A percentile compares a stretch with the other conserved stretches of the same genome.
Conservation (phyloP, 495 filamentous ascomycete genomes). For the Xylaria longipes region DNA sequence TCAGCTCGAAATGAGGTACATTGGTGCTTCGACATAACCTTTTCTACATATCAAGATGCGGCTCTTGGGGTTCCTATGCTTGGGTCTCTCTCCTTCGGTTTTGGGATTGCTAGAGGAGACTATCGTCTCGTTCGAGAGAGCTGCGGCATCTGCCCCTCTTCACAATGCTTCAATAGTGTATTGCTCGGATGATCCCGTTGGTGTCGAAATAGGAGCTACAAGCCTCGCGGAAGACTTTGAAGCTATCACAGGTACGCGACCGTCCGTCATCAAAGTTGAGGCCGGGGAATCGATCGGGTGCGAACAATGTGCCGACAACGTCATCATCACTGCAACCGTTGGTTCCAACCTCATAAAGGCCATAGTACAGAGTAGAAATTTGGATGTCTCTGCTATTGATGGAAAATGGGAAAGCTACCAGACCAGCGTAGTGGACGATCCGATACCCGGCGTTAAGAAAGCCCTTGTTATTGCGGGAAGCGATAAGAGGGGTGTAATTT, state of each 20-base stretch:
- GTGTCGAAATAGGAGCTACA: slow-evolving; percentile 62
- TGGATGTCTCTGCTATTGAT: slow-evolving; percentile 54
- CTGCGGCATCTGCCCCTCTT: slow-evolving; percentile 32
- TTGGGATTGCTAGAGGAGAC: slow-evolving; percentile 33
- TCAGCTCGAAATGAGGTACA: neutral
- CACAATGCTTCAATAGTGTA: slow-evolving; percentile 45
- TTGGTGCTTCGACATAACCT: neutral
- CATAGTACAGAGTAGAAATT: slow-evolving; percentile 25
- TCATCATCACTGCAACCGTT: slow-evolving; percentile 16
- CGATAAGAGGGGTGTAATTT: slow-evolving; percentile 67
- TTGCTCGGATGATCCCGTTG: slow-evolving; percentile 57
- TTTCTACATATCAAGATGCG: slow-evolving; percentile 1
- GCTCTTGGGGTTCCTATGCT: neutral
- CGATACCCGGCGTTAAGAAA: slow-evolving; percentile 51
- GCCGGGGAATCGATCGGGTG: neutral
- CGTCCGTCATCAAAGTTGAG: slow-evolving; percentile 7
- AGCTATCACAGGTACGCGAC: slow-evolving; percentile 53
- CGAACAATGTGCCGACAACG: slow-evolving; percentile 2
- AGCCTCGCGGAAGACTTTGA: slow-evolving; percentile 65
- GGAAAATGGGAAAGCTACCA: slow-evolving; percentile 69
- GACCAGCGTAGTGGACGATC: slow-evolving; percentile 55
- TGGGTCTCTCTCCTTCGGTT: neutral
- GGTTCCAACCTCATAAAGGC: neutral
- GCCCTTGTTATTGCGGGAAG: slow-evolving; percentile 67
- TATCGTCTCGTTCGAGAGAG: slow-evolving; percentile 37